These are phyloP conservation scores for Alternaria rosae DNA, from an alignment of 2,329 filamentous ascomycete species.

Conservation along the genomic window DNA sequence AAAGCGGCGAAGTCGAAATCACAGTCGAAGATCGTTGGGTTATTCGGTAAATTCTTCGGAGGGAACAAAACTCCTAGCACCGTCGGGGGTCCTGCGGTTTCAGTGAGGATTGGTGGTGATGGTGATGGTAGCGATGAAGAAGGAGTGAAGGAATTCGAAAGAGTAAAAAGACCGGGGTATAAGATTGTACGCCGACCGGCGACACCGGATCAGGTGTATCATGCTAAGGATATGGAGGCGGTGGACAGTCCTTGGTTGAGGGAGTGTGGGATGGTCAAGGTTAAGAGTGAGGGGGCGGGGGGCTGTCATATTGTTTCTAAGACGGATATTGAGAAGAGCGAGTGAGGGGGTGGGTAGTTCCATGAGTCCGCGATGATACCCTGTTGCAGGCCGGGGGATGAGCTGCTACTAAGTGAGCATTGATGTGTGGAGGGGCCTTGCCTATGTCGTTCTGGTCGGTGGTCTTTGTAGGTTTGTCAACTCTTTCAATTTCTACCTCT, in stretches of 20 bases:
- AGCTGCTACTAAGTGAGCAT: not conserved
- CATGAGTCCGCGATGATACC: not conserved
- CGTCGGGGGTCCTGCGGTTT: not conserved
- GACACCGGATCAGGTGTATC: conserved; percentile 8
- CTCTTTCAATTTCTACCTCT: not conserved
- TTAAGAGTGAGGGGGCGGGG: conserved; percentile 12
- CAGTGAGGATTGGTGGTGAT: not conserved
- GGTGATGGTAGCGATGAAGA: not conserved
- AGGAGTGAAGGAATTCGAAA: not conserved
- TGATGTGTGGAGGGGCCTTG: not conserved
- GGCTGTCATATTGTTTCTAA: conserved; percentile 22
- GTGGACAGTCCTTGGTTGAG: conserved; percentile 18
- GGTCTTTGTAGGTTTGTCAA: not conserved
- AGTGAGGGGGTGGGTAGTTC: not conserved
- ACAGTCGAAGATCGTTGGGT: not conserved
- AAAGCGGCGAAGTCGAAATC: not conserved
- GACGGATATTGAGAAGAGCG: conserved; percentile 10
- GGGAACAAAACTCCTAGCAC: not conserved
- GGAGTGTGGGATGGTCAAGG: conserved; percentile 26
- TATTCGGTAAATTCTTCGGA: not conserved
- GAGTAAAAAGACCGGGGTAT: not conserved
- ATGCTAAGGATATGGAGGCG: conserved; percentile 3
- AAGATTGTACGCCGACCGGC: not conserved
- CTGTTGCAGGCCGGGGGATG: not conserved
- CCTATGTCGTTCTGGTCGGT: not conserved